A percentile compares a stretch with the other conserved stretches of the same genome.
Conservation (phyloP, 768 basidiomycete species). For the Boletus rubroflammeus region DNA sequence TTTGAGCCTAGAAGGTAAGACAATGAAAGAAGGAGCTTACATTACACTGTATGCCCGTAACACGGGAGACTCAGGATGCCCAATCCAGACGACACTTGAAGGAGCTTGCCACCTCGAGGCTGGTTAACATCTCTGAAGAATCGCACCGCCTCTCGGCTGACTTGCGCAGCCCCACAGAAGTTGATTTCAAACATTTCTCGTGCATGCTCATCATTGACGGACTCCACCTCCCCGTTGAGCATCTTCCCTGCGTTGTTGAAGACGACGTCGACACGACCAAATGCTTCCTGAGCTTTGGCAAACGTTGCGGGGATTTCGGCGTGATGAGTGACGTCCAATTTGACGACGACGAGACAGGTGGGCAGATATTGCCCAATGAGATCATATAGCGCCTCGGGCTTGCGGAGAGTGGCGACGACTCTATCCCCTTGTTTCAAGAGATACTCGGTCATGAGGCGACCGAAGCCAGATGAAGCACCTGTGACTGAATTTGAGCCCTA, state of each 20-base stretch:
- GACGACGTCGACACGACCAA: slow-evolving; percentile 37
- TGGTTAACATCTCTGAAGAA: slow-evolving; percentile 38
- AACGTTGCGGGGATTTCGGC: slow-evolving; percentile 16
- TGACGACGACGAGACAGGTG: slow-evolving; percentile 19
- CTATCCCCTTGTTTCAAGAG: slow-evolving; percentile 35
- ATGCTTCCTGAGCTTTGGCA: slow-evolving; percentile 10
- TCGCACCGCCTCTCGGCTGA: slow-evolving; percentile 31
- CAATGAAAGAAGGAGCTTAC: slow-evolving; percentile 10
- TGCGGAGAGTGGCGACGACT: slow-evolving; percentile 44
- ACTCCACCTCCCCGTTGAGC: slow-evolving; percentile 34
- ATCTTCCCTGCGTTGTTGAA: slow-evolving; percentile 37
- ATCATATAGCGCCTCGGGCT: slow-evolving; percentile 32
- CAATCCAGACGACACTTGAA: slow-evolving; percentile 33
- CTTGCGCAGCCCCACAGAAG: slow-evolving; percentile 32
- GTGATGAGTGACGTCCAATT: slow-evolving; percentile 31
- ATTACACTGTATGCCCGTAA: slow-evolving; percentile 22
- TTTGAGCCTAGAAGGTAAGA: not conserved
- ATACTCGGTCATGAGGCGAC: slow-evolving; percentile 24
- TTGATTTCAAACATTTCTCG: slow-evolving; percentile 38
- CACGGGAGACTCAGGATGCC: slow-evolving; percentile 14
- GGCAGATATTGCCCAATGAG: slow-evolving; percentile 27
- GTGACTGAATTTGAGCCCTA: too few species aligned
- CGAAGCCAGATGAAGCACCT: slow-evolving; percentile 39
- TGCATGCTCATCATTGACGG: slow-evolving; percentile 28
- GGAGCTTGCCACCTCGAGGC: slow-evolving; percentile 32